phyloP scores from a whole-genome alignment of 2,329 filamentous ascomycete genomes.

The Stagonosporopsis rhizophila region DNA sequence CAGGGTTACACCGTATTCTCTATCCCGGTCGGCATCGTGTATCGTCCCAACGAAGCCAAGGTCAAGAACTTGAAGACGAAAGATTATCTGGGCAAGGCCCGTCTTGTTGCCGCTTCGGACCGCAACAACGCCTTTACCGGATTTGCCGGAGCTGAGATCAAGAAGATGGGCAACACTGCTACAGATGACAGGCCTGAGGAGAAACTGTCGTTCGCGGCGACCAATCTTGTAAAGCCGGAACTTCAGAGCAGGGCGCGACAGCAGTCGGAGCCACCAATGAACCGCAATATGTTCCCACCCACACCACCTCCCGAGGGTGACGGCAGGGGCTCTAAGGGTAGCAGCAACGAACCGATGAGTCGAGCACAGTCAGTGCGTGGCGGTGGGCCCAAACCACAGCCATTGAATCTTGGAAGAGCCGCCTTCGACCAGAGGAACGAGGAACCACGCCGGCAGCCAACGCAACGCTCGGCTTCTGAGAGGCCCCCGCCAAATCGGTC shows the following conservation, averaged over 20 bases:
- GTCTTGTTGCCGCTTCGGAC: slow-evolving; percentile 87
- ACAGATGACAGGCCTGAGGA: slow-evolving; percentile 83
- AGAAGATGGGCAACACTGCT: slow-evolving; percentile 65
- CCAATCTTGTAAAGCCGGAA: slow-evolving; percentile 89
- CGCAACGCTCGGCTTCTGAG: slow-evolving; percentile 54
- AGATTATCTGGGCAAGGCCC: slow-evolving; percentile 96
- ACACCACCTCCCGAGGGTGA: slow-evolving; percentile 96
- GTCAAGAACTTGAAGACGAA: slow-evolving; percentile 98
- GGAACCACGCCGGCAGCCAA: slow-evolving; percentile 46
- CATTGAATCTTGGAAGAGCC: slow-evolving; percentile 57
- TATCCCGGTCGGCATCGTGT: slow-evolving; percentile 93
- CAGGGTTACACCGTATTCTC: slow-evolving; percentile 98
- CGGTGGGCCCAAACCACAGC: slow-evolving; percentile 56
- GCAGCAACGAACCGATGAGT: slow-evolving; percentile 48
- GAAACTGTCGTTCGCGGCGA: slow-evolving; percentile 88
- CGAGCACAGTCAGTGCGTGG: slow-evolving; percentile 59
- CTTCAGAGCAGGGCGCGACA: slow-evolving; percentile 77
- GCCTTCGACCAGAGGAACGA: slow-evolving; percentile 54
- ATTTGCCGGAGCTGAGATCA: slow-evolving; percentile 79
- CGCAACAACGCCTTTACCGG: slow-evolving; percentile 81
- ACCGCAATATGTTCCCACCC: slow-evolving; percentile 89
- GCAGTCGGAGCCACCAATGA: slow-evolving; percentile 81
- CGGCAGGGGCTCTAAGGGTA: slow-evolving; percentile 53
- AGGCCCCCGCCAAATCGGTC: slow-evolving; percentile 50
- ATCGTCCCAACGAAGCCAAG: slow-evolving; percentile 95